These are phyloP conservation scores for Leishmania arabica DNA, from an alignment of 208 protist genomes.

Conservation along the genomic window DNA sequence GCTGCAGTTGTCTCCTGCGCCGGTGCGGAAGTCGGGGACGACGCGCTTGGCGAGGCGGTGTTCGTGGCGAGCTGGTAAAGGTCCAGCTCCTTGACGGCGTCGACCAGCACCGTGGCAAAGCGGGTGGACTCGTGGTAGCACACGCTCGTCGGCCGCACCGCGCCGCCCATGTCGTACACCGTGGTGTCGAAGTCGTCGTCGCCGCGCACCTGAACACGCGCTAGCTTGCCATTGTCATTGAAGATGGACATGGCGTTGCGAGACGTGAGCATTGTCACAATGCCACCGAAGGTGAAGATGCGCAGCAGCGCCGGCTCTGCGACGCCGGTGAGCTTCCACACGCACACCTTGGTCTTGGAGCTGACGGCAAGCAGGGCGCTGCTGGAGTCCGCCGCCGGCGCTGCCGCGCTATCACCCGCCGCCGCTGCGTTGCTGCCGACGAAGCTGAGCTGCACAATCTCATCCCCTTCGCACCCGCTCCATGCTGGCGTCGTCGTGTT, in stretches of 20 bases:
- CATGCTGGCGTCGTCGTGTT: conserved; percentile 83
- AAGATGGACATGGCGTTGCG: conserved; percentile 77
- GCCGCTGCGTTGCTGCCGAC: conserved; percentile 39
- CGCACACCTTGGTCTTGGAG: conserved; percentile 43
- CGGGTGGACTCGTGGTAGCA: conserved; percentile 64
- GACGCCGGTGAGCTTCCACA: conserved; percentile 75
- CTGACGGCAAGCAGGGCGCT: conserved; percentile 57
- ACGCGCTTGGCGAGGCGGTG: conserved; percentile 4
- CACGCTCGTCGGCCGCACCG: conserved; percentile 44
- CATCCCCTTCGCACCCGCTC: conserved; percentile 61
- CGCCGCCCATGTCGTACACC: conserved; percentile 37
- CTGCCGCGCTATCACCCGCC: conserved; percentile 6
- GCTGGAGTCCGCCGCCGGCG: conserved; percentile 26
- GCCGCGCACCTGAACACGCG: conserved; percentile 43
- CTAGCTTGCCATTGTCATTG: conserved; percentile 51
- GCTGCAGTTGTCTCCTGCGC: conserved; percentile 1
- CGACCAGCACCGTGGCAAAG: conserved; percentile 49
- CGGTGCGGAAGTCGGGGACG: neutral
- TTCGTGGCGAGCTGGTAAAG: conserved; percentile 49
- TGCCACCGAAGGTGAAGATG: conserved; percentile 53
- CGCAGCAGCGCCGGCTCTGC: conserved; percentile 74
- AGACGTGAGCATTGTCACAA: conserved; percentile 66
- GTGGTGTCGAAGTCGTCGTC: conserved; percentile 31
- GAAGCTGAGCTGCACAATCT: conserved; percentile 59
- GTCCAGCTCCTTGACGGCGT: conserved; percentile 34